Base-by-base conservation (phyloP, 495 filamentous ascomycete species). In the Podospora bellae-mahoneyi region DNA sequence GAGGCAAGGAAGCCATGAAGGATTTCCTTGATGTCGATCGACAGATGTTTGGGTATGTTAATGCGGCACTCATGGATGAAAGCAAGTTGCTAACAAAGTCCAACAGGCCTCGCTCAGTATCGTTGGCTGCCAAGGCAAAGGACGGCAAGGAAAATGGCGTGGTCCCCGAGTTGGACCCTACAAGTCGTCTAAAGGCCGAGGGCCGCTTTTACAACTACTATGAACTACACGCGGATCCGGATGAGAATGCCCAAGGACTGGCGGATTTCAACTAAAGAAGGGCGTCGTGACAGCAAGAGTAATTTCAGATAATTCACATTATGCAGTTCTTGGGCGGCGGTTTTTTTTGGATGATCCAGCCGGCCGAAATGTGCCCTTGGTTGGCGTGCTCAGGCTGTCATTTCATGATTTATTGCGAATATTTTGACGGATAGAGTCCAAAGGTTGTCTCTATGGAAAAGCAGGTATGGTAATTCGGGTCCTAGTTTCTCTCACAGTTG, bases 11-110 rank as follows among this genome's bases (percentile, higher is more conserved):
- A 53, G 86, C 91, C 0, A 92, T 92, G 75, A 94, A 94, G 78
- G 91, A 95, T 73, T 97, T 92, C 75, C 82, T 98, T 79, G 78
- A 80, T 59, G 78, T 99, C 34, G 95, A 99, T 76, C 86, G 88
- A 53, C 91, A 97, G 77, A 83, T 97, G 32, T 93, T 94, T 74
- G 95, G 96, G 87, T 87, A 82, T 74, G 85, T 83, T 34, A 60
- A 66, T 57, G 65, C 27, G 23, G 18, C 10, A 13, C 1, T 2
- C 53, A 26, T 18, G 1, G 23, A 10, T n/a, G 6, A n/a, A 55
- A 30, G 53, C 27, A 59, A 7, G 18, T 63, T 66, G 64, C 53
- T 75, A 61, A 74, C 70, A 56, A 15, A 60, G 54, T 63, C 6
- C 15, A 63, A 61, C 68, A 83, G 80, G 78, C 89, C 75, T 77